Evolutionary conservation across 1,284 basidiomycete genomes (phyloP).

Genomic region (Phylloboletellus chloephorus): DNA sequence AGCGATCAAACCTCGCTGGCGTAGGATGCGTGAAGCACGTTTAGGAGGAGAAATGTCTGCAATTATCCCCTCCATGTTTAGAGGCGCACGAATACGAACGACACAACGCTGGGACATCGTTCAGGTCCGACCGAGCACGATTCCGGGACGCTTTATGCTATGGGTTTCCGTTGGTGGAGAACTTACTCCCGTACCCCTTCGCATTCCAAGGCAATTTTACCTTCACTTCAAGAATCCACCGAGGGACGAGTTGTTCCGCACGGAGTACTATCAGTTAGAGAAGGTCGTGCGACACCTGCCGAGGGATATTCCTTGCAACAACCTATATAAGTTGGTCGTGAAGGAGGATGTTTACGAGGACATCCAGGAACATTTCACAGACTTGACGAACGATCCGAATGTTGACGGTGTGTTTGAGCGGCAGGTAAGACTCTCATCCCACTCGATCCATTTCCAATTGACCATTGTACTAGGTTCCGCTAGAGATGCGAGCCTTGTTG

Average conservation of each 20-base stretch:
- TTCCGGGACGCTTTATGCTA: slow-evolving; percentile 80
- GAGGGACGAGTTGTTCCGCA: slow-evolving; percentile 58
- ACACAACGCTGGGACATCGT: slow-evolving; percentile 88
- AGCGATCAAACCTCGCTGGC: slow-evolving; percentile 81
- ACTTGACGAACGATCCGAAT: slow-evolving; percentile 89
- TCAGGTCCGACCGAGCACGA: slow-evolving; percentile 77
- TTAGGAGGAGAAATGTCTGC: slow-evolving; percentile 38
- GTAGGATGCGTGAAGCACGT: slow-evolving; percentile 48
- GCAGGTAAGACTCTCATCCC: slow-evolving; percentile 49
- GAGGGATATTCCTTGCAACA: slow-evolving; percentile 67
- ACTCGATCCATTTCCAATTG: slow-evolving; percentile 9
- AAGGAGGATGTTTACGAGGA: slow-evolving; percentile 81
- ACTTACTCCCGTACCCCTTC: slow-evolving; percentile 74
- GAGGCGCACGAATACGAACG: slow-evolving; percentile 60
- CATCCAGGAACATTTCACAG: slow-evolving; percentile 87
- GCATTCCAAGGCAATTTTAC: slow-evolving; percentile 90
- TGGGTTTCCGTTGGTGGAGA: slow-evolving; percentile 87
- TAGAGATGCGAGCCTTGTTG: slow-evolving; percentile 79
- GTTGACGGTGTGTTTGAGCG: slow-evolving; percentile 95
- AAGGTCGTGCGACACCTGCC: slow-evolving; percentile 79
- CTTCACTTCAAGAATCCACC: slow-evolving; percentile 78
- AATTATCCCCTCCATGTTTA: slow-evolving; percentile 75
- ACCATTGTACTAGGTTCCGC: slow-evolving; percentile 59
- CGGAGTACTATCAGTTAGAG: slow-evolving; percentile 67
- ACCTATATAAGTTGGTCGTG: slow-evolving; percentile 84